Evolutionary conservation across 805 yeast genomes (phyloP), one percentile per base, ranked within the genome.

Genomic region (Metschnikowia matae): DNA sequence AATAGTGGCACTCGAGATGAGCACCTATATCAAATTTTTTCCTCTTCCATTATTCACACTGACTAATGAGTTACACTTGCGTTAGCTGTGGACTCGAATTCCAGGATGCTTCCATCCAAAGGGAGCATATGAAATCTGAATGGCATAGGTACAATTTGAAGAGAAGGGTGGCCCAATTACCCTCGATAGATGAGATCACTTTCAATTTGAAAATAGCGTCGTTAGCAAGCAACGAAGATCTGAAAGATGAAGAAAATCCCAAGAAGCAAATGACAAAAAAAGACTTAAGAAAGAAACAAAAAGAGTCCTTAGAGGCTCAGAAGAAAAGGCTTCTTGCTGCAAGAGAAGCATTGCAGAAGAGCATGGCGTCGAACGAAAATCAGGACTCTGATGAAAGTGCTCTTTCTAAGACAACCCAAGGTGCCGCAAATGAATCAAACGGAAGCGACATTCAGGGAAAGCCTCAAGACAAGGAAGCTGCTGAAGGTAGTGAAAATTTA

Each of bases 261-360:
- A 50, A 37, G 17, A 64, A 65, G 47, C 70, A 66, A 46, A 36
- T 67, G n/a, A 69, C 78, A 10, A 79, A 79, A 66, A 79, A 77
- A 52, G 83, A 79, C 50, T 68, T 67, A 49, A 71, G 83, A 60
- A 70, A 76, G 55, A 71, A 67, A 55, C 79, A 78, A 41, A 78
- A 74, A 56, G 83, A 78, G 55, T 80, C 71, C 3, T 61, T 80
- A 31, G 62, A 70, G 17, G 80, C 73, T 53, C 77, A 77, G 63
- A 79, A 76, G 62, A 69, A 70, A 47, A 70, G 74, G 52, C 68
- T 80, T 26, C 65, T 80, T 6, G 54, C 55, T 15, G 64, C 59
- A 20, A 56, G 56, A 37, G 61, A 49, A 18, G 61, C 58, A 37
- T 55, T 58, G 14, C 56, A 55, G 21, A 57, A 53, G 40, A 33